Conservation (phyloP, 495 filamentous ascomycete genomes). For the Hyaloscypha variabilis region DNA sequence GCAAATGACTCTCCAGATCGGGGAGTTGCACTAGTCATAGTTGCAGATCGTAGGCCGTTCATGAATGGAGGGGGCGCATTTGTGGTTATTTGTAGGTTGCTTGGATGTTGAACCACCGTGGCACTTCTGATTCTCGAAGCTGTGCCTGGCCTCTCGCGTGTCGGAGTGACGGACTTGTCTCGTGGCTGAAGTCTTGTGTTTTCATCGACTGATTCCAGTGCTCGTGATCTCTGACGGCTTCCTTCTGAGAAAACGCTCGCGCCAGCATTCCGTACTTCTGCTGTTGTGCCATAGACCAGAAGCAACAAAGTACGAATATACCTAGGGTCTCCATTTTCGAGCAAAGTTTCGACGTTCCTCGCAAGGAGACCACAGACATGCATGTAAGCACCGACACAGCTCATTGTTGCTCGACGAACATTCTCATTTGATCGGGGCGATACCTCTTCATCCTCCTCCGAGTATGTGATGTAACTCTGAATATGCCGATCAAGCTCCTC, state of each 20-base stretch:
- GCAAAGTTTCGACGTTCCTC: slow-evolving; percentile 68
- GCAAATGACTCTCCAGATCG: slow-evolving; percentile 80
- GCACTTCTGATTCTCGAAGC: slow-evolving; percentile 60
- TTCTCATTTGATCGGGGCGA: slow-evolving; percentile 62
- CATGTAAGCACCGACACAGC: slow-evolving; percentile 75
- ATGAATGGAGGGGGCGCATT: slow-evolving; percentile 44
- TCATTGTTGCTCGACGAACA: slow-evolving; percentile 65
- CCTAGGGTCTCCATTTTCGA: slow-evolving; percentile 72
- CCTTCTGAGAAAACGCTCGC: slow-evolving; percentile 15
- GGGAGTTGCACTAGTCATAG: slow-evolving; percentile 59
- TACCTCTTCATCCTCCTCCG: slow-evolving; percentile 49
- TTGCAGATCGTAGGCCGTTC: slow-evolving; percentile 48
- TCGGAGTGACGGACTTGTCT: slow-evolving; percentile 63
- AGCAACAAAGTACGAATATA: slow-evolving; percentile 82
- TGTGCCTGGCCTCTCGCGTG: slow-evolving; percentile 53
- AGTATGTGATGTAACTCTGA: slow-evolving; percentile 61
- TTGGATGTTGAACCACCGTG: slow-evolving; percentile 62
- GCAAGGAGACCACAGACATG: slow-evolving; percentile 73
- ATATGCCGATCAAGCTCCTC: slow-evolving; percentile 75
- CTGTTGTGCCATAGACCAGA: slow-evolving; percentile 76
- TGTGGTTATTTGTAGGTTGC: slow-evolving; percentile 54
- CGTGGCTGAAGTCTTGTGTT: slow-evolving; percentile 47
- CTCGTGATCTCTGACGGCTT: slow-evolving; percentile 5
- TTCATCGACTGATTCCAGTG: slow-evolving; percentile 14
- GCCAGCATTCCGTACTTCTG: slow-evolving; percentile 61